Percentiles rank a stretch among this genome's conserved stretches.
Evolutionary conservation across 2,329 filamentous ascomycete species (phyloP).

Genomic region (Aureobasidium sp.): DNA sequence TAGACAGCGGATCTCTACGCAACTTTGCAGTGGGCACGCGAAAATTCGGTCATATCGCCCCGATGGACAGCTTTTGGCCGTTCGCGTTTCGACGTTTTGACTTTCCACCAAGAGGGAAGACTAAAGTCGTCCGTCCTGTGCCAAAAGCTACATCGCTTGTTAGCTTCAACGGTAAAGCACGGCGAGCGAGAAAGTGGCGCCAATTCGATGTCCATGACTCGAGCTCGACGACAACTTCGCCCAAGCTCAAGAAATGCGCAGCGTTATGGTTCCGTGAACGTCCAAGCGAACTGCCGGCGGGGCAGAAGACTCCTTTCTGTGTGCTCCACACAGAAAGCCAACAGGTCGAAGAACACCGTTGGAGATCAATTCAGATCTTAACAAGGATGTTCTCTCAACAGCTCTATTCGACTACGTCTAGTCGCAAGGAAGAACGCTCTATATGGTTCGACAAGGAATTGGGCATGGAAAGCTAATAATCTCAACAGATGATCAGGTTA

Average conservation of each 20-base stretch:
- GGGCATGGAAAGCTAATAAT: not conserved
- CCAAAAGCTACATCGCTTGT: not conserved
- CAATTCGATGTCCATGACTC: not conserved
- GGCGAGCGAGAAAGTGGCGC: not conserved
- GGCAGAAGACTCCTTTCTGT: not conserved
- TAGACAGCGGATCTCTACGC: not conserved
- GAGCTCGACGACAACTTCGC: not conserved
- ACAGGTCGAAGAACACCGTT: too few relatives aligned
- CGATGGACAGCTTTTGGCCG: too few relatives aligned
- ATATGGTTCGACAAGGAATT: not conserved
- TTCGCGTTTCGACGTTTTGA: not conserved
- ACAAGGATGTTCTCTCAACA: not conserved
- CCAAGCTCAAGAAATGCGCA: not conserved
- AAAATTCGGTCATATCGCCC: not conserved
- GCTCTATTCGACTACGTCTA: not conserved
- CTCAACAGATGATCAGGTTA: not conserved
- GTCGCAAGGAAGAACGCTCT: not conserved
- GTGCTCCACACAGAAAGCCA: not conserved
- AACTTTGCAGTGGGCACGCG: too few relatives aligned
- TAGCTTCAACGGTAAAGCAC: not conserved
- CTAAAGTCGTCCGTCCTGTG: too few relatives aligned
- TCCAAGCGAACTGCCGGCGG: not conserved
- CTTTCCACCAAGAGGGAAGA: not conserved
- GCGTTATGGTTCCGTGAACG: not conserved
- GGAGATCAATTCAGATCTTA: not conserved